phyloP scores from a whole-genome alignment of 1,284 basidiomycete species.

The Apiotrichum sp. region DNA sequence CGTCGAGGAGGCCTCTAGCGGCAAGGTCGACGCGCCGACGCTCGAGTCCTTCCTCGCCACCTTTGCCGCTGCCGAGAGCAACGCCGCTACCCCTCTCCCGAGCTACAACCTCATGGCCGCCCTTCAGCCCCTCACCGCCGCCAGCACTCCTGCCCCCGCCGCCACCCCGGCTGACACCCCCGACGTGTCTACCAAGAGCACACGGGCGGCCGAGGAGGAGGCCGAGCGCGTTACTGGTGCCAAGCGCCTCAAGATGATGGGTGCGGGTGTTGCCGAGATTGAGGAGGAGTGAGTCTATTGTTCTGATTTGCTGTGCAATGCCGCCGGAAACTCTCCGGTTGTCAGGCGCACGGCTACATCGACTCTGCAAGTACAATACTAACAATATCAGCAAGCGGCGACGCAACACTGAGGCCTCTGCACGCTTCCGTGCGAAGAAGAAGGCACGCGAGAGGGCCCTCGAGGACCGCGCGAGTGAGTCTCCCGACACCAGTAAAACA shows the following conservation, averaged over 20 bases:
- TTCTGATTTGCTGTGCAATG: not conserved
- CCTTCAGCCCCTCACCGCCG: slow-evolving; percentile 11
- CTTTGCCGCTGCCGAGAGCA: slow-evolving; percentile 25
- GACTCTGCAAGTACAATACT: not conserved
- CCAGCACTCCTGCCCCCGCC: not conserved
- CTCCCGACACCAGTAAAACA: not conserved
- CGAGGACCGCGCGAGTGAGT: slow-evolving; percentile 65
- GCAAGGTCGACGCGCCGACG: slow-evolving; percentile 15
- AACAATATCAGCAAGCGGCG: slow-evolving; percentile 61
- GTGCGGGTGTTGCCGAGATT: slow-evolving; percentile 36
- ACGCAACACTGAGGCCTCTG: slow-evolving; percentile 91
- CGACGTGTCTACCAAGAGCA: slow-evolving; percentile 1
- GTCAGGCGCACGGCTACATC: too few species aligned
- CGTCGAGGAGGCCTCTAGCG: not conserved
- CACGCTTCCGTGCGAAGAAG: slow-evolving; percentile 97
- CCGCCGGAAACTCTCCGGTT: too few species aligned
- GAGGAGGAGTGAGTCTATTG: slow-evolving; percentile 30
- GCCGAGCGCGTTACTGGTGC: slow-evolving; percentile 25
- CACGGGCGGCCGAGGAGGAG: slow-evolving; percentile 4
- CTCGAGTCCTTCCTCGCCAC: slow-evolving; percentile 44
- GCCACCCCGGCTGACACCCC: slow-evolving; percentile 7
- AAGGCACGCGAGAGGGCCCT: slow-evolving; percentile 94
- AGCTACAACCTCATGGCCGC: slow-evolving; percentile 24
- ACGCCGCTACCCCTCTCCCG: slow-evolving; percentile 8
- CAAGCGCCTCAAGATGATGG: slow-evolving; percentile 42